Evolutionary conservation across 2,329 filamentous ascomycete species (phyloP).

Genomic region (Ophiostoma sp.): DNA sequence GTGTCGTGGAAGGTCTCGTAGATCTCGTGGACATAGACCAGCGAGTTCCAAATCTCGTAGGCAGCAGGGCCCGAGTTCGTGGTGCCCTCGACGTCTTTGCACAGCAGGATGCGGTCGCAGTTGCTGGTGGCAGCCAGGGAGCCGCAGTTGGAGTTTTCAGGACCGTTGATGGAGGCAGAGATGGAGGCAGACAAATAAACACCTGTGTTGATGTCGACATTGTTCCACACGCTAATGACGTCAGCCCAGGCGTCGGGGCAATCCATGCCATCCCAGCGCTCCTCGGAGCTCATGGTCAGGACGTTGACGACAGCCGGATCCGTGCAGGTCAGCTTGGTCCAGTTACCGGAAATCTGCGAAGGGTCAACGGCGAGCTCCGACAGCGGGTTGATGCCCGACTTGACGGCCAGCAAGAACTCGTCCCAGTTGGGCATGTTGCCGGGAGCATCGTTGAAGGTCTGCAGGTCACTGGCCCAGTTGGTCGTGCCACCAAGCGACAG

Average conservation of each 20-base stretch:
- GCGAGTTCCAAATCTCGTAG: constrained; percentile 31
- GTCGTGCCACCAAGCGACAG: constrained; percentile 31
- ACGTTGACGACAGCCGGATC: constrained; percentile 20
- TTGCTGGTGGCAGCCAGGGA: not conserved
- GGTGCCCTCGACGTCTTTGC: constrained; percentile 1
- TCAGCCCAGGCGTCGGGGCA: constrained; percentile 35
- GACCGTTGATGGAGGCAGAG: constrained; percentile 2
- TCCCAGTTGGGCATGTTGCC: constrained; percentile 24
- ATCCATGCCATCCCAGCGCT: constrained; percentile 35
- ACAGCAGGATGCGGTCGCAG: constrained; percentile 22
- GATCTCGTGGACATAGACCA: constrained; percentile 27
- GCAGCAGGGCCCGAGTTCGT: constrained; percentile 28
- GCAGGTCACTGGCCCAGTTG: constrained; percentile 35
- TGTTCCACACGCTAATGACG: constrained; percentile 32
- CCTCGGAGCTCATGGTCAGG: constrained; percentile 13
- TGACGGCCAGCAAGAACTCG: constrained; percentile 12
- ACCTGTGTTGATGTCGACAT: constrained; percentile 21
- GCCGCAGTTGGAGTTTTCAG: constrained; percentile 12
- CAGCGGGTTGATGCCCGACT: constrained; percentile 29
- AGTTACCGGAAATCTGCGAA: constrained; percentile 29
- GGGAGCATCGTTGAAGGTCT: constrained; percentile 20
- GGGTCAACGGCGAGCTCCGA: constrained; percentile 17
- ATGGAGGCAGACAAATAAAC: constrained; percentile 30
- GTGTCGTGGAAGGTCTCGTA: constrained; percentile 27
- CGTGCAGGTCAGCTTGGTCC: constrained; percentile 33